Conservation (phyloP, 768 basidiomycete species). For the Amanita molliuscula region DNA sequence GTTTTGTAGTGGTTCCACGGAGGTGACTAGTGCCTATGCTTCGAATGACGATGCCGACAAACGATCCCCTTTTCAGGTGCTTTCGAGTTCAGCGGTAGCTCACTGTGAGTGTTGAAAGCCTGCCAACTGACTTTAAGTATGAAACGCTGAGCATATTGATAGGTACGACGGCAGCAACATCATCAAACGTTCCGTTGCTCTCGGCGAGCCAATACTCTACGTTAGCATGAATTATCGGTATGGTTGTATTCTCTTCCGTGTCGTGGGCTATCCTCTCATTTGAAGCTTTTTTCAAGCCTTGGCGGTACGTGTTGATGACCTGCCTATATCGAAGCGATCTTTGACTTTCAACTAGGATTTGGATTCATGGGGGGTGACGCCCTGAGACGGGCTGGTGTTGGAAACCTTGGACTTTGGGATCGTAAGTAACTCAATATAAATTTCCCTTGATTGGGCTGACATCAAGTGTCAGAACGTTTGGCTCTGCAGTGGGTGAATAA, state of each 20-base stretch:
- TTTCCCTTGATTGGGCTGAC: not conserved
- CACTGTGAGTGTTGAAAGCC: not conserved
- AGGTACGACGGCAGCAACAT: slow-evolving; percentile 19
- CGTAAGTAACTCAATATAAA: slow-evolving; percentile 20
- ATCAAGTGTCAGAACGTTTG: slow-evolving; percentile 23
- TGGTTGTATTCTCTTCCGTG: slow-evolving; percentile 5
- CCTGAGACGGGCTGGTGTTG: slow-evolving; percentile 26
- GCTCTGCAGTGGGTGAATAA: slow-evolving; percentile 46
- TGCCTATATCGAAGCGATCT: too few species aligned
- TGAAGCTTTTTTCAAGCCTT: too few species aligned
- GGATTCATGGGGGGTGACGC: slow-evolving; percentile 33
- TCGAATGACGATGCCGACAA: not conserved
- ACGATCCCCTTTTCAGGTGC: slow-evolving; percentile 14
- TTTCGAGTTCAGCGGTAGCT: slow-evolving; percentile 21
- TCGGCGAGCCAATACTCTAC: slow-evolving; percentile 23
- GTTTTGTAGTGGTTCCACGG: slow-evolving; percentile 21
- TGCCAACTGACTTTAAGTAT: not conserved
- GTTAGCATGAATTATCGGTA: slow-evolving; percentile 35
- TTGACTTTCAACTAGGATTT: slow-evolving; percentile 11
- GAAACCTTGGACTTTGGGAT: slow-evolving; percentile 42
- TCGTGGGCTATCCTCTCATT: not conserved
- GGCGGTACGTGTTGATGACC: too few species aligned
- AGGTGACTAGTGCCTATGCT: slow-evolving; percentile 9
- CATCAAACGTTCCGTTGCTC: slow-evolving; percentile 20
- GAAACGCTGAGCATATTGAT: not conserved